These are phyloP conservation scores for Dryas alaskensis DNA, from an alignment of 306 rosid species.

Conservation along the genomic window DNA sequence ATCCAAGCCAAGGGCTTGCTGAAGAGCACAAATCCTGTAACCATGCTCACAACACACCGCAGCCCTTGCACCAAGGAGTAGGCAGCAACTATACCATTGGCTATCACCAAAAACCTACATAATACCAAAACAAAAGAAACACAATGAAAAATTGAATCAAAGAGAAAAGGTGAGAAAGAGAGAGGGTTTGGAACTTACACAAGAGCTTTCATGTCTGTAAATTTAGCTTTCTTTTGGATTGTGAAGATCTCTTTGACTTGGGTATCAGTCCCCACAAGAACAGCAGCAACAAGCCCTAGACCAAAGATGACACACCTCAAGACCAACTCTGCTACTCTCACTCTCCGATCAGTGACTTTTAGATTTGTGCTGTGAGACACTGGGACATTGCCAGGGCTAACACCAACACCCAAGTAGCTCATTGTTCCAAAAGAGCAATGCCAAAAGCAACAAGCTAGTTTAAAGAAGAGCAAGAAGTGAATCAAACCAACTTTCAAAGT, in stretches of 20 bases:
- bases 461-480: not conserved
- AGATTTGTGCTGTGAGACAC: slow-evolving; percentile 49
- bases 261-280: slow-evolving; percentile 82
- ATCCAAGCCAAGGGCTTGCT: slow-evolving; percentile 84
- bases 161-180: not conserved
- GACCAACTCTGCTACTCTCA: slow-evolving; percentile 66
- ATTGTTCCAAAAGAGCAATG: slow-evolving; percentile 26
- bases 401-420: slow-evolving; percentile 75
- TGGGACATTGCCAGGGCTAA: slow-evolving; percentile 78
- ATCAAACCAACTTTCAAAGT: not conserved
- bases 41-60: slow-evolving; percentile 56
- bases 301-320: slow-evolving; percentile 61
- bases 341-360: slow-evolving; percentile 51
- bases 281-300: slow-evolving; percentile 59
- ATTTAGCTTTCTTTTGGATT: slow-evolving; percentile 64
- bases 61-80: slow-evolving; percentile 71
- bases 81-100: slow-evolving; percentile 63
- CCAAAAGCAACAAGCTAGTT: not conserved
- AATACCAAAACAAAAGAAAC: not conserved
- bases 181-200: slow-evolving; percentile 46
- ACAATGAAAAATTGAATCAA: slow-evolving; percentile 4
- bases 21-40: slow-evolving; percentile 58
- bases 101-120: slow-evolving; percentile 68
- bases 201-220: slow-evolving; percentile 80
- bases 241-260: slow-evolving; percentile 67